Evolutionary conservation across 257 asterid genomes (phyloP).

Genomic region (Scutellaria baicalensis): DNA sequence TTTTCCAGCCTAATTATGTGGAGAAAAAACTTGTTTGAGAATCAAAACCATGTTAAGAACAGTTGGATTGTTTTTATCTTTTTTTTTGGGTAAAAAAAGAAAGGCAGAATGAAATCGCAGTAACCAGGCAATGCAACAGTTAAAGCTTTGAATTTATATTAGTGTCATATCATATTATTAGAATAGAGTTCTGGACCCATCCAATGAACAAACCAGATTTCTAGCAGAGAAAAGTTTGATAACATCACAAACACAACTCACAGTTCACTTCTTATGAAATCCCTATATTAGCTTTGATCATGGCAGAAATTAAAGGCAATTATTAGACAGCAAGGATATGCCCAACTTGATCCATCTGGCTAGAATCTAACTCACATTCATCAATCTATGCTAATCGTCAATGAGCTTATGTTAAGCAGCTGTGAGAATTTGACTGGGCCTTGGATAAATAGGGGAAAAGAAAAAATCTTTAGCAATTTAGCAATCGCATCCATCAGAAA

Average conservation of each 20-base stretch:
- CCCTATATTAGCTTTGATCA: constrained; percentile 3
- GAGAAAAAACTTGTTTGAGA: constrained; percentile 14
- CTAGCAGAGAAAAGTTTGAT: neutral
- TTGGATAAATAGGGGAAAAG: neutral
- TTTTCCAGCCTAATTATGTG: constrained; percentile 65
- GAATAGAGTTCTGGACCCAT: neutral
- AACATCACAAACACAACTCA: neutral
- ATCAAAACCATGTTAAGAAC: neutral
- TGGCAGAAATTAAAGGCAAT: neutral
- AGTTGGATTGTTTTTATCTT: neutral
- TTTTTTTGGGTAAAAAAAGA: neutral
- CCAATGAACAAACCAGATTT: constrained; percentile 10
- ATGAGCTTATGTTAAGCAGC: neutral
- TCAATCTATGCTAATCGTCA: neutral
- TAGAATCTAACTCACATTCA: neutral
- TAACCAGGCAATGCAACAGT: neutral
- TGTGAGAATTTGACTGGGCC: neutral
- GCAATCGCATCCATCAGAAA: neutral
- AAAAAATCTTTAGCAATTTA: neutral
- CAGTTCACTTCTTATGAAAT: constrained; percentile 3
- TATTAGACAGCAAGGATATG: neutral
- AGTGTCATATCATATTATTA: neutral
- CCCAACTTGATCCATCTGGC: neutral
- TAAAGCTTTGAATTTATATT: neutral
- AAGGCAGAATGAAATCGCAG: constrained; percentile 1